Base-by-base conservation (phyloP, 176 grass and related monocot species). In the Thinopyrum elongatum region DNA sequence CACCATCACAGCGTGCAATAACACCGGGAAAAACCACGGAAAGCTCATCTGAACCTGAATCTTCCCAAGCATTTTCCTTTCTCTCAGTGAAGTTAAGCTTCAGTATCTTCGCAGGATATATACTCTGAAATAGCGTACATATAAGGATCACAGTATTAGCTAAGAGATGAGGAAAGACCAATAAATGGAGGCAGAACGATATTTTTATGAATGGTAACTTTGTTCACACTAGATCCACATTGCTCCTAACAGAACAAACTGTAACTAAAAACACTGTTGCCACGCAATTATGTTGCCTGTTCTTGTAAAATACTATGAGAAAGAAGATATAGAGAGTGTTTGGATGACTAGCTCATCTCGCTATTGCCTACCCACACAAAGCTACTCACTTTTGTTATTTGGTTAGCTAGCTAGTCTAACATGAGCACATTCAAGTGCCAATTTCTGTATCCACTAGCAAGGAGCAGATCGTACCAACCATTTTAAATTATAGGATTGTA, bases 1-100 rank as follows among this genome's bases (percentile, higher is more conserved):
- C 85, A 28, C 88, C 91, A 90, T 95, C 93, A 34, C 95, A 91
- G 15, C 91, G 88, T 42, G 88, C 93, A 65, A 98, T 90, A 41
- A 94, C 66, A 36, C 90, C 86, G 41, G 91, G 81, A 75, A 95
- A 92, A 62, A 98, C 86, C 34, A 87, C 85, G 53, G 87, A 95
- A 58, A 95, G 84, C 80, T 98, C 86, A 29, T 89, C 81, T n/a
- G 91, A 94, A 81, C 80, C 83, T 2, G 82, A 92, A 88, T 91
- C 91, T 83, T 95, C 87, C 57, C 77, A 86, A 81, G 62, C 19
- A 1, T 84, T 84, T 10, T 82, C 77, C 64, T 90, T 93, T 21
- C 76, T 83, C 78, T 94, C 78, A 28, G 78, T 77, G 71, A 87
- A 92, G 80, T 87, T 93, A 31, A 92, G 85, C 46, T 88, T 88